These are phyloP conservation scores for Pulveroboletus frians DNA, from an alignment of 768 basidiomycete species.

Conservation along the genomic window DNA sequence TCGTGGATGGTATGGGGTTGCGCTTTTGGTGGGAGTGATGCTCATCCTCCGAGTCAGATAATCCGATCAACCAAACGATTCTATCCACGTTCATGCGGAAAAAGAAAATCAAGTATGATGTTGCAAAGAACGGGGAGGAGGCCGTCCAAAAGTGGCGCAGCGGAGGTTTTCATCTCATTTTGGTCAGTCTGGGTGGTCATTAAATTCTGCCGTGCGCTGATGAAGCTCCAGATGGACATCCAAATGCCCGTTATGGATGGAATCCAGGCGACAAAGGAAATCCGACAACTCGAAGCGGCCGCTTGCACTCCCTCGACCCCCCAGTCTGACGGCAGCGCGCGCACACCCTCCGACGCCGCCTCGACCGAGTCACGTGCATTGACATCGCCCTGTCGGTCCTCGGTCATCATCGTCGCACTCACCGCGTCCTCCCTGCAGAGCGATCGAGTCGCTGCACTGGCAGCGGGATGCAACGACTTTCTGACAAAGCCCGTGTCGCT, in stretches of 20 bases:
- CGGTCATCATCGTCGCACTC: conserved; percentile 98
- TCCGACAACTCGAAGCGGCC: conserved; percentile 76
- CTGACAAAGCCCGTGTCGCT: conserved; percentile 95
- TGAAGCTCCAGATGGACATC: conserved; percentile 86
- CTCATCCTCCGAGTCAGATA: conserved; percentile 55
- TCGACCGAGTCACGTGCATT: conserved; percentile 41
- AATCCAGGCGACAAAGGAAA: conserved; percentile 94
- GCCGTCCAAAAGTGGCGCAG: conserved; percentile 94
- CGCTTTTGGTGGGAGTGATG: background rate
- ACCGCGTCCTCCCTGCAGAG: conserved; percentile 94
- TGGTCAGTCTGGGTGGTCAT: conserved; percentile 50
- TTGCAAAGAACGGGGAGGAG: conserved; percentile 92
- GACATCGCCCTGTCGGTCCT: conserved; percentile 74
- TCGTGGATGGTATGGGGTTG: conserved; percentile 80
- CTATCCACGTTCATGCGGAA: conserved; percentile 95
- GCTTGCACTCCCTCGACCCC: conserved; percentile 70
- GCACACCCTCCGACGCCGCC: conserved; percentile 53
- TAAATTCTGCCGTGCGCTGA: conserved; percentile 9
- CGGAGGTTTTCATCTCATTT: conserved; percentile 90
- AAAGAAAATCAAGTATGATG: conserved; percentile 92
- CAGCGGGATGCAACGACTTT: conserved; percentile 98
- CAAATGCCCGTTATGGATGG: conserved; percentile 99
- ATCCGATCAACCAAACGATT: conserved; percentile 97
- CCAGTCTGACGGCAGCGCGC: conserved; percentile 41
- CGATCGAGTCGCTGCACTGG: conserved; percentile 95